Evolutionary conservation across 805 yeast species (phyloP).

Genomic region (Metschnikowia chrysomelidarum): DNA sequence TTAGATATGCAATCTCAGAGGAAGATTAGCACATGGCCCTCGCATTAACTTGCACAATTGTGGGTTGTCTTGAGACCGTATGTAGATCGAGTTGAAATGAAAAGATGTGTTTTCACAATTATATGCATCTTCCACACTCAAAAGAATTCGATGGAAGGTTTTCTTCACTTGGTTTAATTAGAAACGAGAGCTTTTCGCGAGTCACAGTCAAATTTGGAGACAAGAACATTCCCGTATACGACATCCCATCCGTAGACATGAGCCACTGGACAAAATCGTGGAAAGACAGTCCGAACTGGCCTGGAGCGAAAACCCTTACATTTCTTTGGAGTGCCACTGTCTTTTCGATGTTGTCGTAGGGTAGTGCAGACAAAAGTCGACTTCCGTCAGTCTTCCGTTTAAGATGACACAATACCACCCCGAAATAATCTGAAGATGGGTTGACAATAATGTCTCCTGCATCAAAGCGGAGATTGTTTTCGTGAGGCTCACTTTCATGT

Average conservation of each 20-base stretch:
- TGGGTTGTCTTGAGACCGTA: no score
- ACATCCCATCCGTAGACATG: slow-evolving; percentile 14
- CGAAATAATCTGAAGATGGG: slow-evolving; percentile 10
- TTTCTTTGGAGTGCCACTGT: slow-evolving; percentile 8
- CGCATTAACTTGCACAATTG: no score
- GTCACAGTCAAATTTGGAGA: slow-evolving; percentile 5
- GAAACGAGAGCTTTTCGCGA: slow-evolving; percentile 1
- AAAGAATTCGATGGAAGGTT: no score
- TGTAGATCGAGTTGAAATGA: no score
- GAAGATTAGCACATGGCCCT: no score
- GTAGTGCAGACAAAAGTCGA: slow-evolving; percentile 4
- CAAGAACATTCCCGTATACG: slow-evolving; percentile 11
- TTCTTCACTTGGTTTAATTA: no score
- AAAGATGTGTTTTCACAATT: no score
- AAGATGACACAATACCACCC: slow-evolving; percentile 6
- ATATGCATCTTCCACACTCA: no score
- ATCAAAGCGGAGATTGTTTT: background rate
- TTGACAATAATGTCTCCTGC: slow-evolving; percentile 10
- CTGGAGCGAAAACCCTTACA: slow-evolving; percentile 1
- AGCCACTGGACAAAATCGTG: slow-evolving; percentile 11
- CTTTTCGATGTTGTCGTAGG: slow-evolving; percentile 11
- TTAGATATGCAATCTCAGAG: no score
- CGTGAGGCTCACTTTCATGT: background rate
- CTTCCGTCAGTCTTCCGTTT: background rate
- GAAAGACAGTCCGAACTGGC: slow-evolving; percentile 3